These are phyloP conservation scores for Lyophyllum shimeji DNA, from an alignment of 768 basidiomycete genomes.

Conservation along the genomic window DNA sequence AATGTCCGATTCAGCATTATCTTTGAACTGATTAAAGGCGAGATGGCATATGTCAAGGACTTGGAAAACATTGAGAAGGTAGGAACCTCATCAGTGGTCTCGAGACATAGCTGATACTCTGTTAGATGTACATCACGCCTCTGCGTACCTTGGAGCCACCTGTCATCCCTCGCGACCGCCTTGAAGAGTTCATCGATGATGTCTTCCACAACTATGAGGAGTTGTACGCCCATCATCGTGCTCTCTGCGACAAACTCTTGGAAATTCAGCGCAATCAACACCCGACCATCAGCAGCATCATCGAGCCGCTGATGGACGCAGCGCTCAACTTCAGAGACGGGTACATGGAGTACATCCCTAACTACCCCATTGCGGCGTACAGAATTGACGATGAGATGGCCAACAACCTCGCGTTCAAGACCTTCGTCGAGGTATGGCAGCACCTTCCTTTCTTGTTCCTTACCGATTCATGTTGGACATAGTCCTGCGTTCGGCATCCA, in stretches of 20 bases:
- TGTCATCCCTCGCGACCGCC: constrained; percentile 67
- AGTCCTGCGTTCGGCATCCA: constrained; percentile 59
- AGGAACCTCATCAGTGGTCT: constrained; percentile 20
- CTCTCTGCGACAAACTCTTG: constrained; percentile 77
- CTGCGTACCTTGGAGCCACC: constrained; percentile 73
- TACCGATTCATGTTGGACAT: constrained; percentile 14
- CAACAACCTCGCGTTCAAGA: constrained; percentile 76
- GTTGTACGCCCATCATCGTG: constrained; percentile 70
- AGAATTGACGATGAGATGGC: constrained; percentile 86
- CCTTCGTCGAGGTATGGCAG: constrained; percentile 72
- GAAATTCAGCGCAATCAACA: constrained; percentile 89
- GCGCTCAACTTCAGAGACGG: constrained; percentile 90
- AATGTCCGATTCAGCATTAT: constrained; percentile 61
- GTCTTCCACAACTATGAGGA: constrained; percentile 89
- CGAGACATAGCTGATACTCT: neutral
- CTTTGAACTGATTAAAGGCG: constrained; percentile 92
- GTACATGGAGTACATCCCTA: constrained; percentile 92
- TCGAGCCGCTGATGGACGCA: constrained; percentile 83
- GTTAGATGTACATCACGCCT: constrained; percentile 79
- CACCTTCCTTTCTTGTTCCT: too few relatives aligned
- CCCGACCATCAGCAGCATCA: constrained; percentile 75
- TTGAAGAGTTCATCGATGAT: constrained; percentile 79
- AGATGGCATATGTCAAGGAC: constrained; percentile 94
- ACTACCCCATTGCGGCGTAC: constrained; percentile 90
- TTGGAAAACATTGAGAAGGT: constrained; percentile 83